Evolutionary conservation across 768 basidiomycete species (phyloP).

Genomic region (Tulasnella sp.): DNA sequence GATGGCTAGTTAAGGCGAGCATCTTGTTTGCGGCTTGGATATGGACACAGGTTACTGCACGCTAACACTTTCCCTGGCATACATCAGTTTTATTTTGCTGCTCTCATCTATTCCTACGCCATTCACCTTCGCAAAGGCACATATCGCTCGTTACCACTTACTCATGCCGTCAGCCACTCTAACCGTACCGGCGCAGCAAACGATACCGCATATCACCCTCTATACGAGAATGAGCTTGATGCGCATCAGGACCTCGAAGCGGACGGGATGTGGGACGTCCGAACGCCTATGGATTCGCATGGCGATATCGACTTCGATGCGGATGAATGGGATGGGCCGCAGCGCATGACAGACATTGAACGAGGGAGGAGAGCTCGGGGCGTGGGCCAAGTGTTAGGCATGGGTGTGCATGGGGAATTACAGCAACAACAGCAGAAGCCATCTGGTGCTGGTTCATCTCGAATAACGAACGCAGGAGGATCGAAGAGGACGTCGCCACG

Average conservation of each 20-base stretch:
- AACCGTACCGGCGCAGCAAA: background rate
- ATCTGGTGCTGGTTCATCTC: background rate
- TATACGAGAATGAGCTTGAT: conserved; percentile 14
- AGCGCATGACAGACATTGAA: background rate
- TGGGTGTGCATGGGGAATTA: background rate
- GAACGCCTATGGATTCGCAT: background rate
- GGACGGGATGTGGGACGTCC: background rate
- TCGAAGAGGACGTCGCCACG: background rate
- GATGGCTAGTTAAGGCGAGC: conserved; percentile 82
- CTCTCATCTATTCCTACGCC: conserved; percentile 87
- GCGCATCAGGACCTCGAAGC: background rate
- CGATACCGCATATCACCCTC: conserved; percentile 9
- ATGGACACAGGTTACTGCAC: too few species aligned
- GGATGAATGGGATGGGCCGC: conserved; percentile 1
- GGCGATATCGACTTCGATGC: conserved; percentile 14
- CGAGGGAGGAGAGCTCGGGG: conserved; percentile 2
- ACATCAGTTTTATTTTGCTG: conserved; percentile 76
- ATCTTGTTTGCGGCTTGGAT: too few species aligned
- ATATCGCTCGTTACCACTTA: conserved; percentile 68
- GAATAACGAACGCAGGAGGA: background rate
- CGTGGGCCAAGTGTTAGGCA: conserved; percentile 4
- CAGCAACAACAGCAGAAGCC: background rate
- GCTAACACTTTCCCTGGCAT: background rate
- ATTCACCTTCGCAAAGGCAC: conserved; percentile 84
- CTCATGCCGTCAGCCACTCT: conserved; percentile 19